phyloP scores from a whole-genome alignment of 805 yeast genomes.

The Pichia californica region DNA sequence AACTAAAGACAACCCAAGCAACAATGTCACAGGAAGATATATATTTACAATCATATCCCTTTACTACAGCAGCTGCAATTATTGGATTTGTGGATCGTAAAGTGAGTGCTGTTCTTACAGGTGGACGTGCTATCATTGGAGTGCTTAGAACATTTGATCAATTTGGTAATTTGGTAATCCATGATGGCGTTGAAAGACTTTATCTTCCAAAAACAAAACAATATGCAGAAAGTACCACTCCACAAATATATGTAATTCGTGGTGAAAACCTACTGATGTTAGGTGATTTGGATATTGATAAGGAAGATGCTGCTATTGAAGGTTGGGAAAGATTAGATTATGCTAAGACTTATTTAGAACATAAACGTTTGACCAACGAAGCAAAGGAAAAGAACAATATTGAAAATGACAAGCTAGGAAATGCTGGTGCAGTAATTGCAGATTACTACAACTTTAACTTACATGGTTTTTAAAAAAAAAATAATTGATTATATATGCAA shows the following conservation, averaged over 20 bases:
- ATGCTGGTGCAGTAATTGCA: slow-evolving; percentile 5
- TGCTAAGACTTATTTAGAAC: background rate
- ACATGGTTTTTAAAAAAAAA: background rate
- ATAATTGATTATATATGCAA: too few relatives aligned
- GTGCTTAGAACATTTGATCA: slow-evolving; percentile 93
- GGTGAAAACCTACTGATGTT: slow-evolving; percentile 94
- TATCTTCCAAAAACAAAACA: slow-evolving; percentile 44
- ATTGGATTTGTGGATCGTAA: slow-evolving; percentile 77
- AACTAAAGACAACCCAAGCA: background rate
- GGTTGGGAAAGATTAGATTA: slow-evolving; percentile 45
- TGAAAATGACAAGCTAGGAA: background rate
- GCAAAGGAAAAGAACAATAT: background rate
- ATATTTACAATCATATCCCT: slow-evolving; percentile 72
- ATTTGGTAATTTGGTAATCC: slow-evolving; percentile 86
- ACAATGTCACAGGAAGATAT: slow-evolving; percentile 36
- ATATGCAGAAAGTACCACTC: slow-evolving; percentile 59
- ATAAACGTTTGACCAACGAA: background rate
- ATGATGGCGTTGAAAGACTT: slow-evolving; percentile 83
- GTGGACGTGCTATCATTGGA: slow-evolving; percentile 84
- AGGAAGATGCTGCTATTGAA: slow-evolving; percentile 65
- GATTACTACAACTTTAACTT: background rate
- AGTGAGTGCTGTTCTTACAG: slow-evolving; percentile 80
- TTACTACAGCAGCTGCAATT: slow-evolving; percentile 86
- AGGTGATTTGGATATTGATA: slow-evolving; percentile 89
- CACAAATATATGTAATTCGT: slow-evolving; percentile 80